Base-by-base conservation (phyloP, 2,329 filamentous ascomycete genomes). In the Botrytis tulipae region DNA sequence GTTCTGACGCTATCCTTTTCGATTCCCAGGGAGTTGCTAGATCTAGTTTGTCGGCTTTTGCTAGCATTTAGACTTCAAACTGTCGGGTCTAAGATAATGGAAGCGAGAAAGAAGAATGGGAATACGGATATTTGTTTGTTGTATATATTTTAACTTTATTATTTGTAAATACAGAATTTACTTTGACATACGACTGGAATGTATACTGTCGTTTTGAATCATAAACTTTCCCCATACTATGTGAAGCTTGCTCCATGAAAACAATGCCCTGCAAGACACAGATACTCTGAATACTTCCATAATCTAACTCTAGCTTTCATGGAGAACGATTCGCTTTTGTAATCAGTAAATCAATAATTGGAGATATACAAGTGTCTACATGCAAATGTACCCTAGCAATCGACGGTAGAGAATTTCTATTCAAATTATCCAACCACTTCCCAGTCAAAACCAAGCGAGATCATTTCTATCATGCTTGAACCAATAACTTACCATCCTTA, bases 1-100 rank as follows among this genome's bases (percentile, higher is more conserved):
- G 91, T 79, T 83, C 84, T 29, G 88, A 89, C 77, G 92, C 91
- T 81, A 83, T 89, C 62, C 85, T 92, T 85, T 89, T 92, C 70
- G 83, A 85, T 73, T 85, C 83, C 76, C 84, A 84, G 3, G 87
- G 89, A 4, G 84, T 84, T 71, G 88, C 86, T 7, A 83, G 89
- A 76, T 86, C 84, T 20, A 91, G 90, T 79, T 79, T 91, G 78
- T 82, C 83, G 48, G 88, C 88, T 1, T 89, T 91, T 76, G 82
- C 37, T 18, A 71, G 72, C 44, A 73, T 73, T 37, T 73, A 71
- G n/a, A 22, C n/a, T 48, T 40, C 4, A 22, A 46, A 20, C 25
- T 20, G 46, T 63, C 25, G 25, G 25, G 32, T 22, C 14, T 14
- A 18, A 8, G 20, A 37, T 37, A 16, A n/a, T 4, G 46, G 32